These are phyloP conservation scores for Globisporangium rhizosaccharum DNA, from an alignment of 352 stramenopile species.

Conservation along the genomic window DNA sequence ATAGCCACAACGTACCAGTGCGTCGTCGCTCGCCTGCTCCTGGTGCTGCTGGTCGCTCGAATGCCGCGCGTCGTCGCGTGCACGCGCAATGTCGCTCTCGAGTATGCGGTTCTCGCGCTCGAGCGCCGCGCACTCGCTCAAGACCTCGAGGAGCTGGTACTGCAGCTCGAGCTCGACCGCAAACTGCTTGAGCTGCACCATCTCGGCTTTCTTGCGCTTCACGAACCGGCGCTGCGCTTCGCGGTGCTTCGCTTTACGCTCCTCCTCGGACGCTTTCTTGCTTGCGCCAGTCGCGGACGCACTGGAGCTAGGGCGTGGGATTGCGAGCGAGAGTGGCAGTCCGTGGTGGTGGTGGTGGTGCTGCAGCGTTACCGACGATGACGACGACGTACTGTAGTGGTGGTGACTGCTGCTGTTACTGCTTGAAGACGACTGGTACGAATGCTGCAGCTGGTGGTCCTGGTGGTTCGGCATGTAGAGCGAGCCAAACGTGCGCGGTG, in stretches of 20 bases:
- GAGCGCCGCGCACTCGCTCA: conserved; percentile 3
- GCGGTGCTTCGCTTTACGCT: conserved; percentile 47
- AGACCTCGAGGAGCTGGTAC: conserved; percentile 14
- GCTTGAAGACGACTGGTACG: not conserved
- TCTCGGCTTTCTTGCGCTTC: conserved; percentile 38
- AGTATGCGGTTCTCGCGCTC: conserved; percentile 9
- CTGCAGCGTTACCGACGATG: not conserved
- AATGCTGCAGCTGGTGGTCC: not conserved
- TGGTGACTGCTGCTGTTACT: not conserved
- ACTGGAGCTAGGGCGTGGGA: conserved; percentile 3
- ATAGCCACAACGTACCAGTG: not conserved
- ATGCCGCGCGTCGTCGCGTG: conserved; percentile 2
- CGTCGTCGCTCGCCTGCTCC: too few species aligned
- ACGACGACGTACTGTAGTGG: not conserved
- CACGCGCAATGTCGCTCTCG: conserved; percentile 6
- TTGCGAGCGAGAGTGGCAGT: conserved; percentile 13
- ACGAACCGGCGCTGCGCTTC: conserved; percentile 47
- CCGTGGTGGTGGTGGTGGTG: conserved; percentile 12
- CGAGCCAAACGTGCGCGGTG: conserved; percentile 13
- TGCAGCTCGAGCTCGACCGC: conserved; percentile 17
- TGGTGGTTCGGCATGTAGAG: conserved; percentile 8
- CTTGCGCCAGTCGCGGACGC: not conserved
- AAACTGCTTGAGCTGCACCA: conserved; percentile 19
- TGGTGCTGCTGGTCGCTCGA: too few species aligned
- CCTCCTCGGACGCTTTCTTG: conserved; percentile 33